phyloP scores from a whole-genome alignment of 2,329 filamentous ascomycete genomes.

The Microdochium trichocladiopsis region DNA sequence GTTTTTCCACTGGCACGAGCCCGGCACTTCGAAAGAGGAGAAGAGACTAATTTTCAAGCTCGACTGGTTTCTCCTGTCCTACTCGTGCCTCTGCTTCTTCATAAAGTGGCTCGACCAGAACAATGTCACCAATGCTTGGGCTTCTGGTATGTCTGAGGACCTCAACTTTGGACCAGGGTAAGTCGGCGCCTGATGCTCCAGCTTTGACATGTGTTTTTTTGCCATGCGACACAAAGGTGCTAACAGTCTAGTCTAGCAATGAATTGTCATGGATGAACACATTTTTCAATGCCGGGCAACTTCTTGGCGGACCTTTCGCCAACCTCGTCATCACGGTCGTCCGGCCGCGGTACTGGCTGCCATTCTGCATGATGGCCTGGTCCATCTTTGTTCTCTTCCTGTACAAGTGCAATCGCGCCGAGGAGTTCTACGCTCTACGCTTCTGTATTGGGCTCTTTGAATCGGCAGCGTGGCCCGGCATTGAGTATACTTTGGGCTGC shows the following conservation, averaged over 20 bases:
- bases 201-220: no score
- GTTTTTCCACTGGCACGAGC: no score
- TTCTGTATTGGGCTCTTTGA: constrained; percentile 30
- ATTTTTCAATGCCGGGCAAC: constrained; percentile 24
- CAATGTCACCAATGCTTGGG: constrained; percentile 21
- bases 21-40: no score
- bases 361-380: constrained; percentile 24
- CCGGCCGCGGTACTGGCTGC: constrained; percentile 22
- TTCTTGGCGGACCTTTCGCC: constrained; percentile 24
- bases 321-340: constrained; percentile 22
- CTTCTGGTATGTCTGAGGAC: constrained; percentile 25
- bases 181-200: no score
- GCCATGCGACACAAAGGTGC: no score
- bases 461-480: constrained; percentile 31
- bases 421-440: constrained; percentile 28
- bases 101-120: constrained; percentile 34
- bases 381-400: constrained; percentile 23
- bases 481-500: constrained; percentile 34
- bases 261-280: constrained; percentile 18
- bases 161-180: constrained; percentile 2
- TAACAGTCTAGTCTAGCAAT: constrained; percentile 16
- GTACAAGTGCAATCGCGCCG: constrained; percentile 18
- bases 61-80: constrained; percentile 18
- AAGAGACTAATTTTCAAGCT: no score
- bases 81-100: constrained; percentile 38